Evolutionary conservation across 2,329 filamentous ascomycete genomes (phyloP).

Genomic region (Elsinoe perseae): DNA sequence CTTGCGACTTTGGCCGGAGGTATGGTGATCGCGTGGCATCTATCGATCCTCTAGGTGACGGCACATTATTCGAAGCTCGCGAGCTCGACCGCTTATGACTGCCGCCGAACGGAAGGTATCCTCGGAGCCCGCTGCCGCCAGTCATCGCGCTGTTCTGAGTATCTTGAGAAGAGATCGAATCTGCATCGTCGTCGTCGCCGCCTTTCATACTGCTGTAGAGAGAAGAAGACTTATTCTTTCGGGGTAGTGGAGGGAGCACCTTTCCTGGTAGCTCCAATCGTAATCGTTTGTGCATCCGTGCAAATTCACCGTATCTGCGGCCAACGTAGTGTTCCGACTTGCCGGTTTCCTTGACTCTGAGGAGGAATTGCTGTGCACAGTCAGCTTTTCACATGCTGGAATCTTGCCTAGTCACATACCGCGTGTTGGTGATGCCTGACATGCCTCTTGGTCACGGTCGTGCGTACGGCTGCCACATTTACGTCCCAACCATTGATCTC

Average conservation of each 20-base stretch:
- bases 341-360: constrained; percentile 73
- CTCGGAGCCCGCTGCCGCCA: constrained; percentile 31
- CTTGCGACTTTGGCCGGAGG: constrained; percentile 18
- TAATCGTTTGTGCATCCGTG: constrained; percentile 67
- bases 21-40: constrained; percentile 23
- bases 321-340: constrained; percentile 72
- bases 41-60: constrained; percentile 29
- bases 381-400: background rate
- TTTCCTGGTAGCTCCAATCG: constrained; percentile 84
- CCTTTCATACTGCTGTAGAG: constrained; percentile 49
- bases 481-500: constrained; percentile 95
- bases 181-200: constrained; percentile 63
- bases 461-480: constrained; percentile 83
- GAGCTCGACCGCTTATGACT: constrained; percentile 20
- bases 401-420: constrained; percentile 42
- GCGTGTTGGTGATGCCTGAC: constrained; percentile 88
- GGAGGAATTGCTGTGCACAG: constrained; percentile 65
- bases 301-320: constrained; percentile 83
- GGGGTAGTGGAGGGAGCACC: constrained; percentile 74
- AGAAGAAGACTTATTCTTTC: constrained; percentile 80
- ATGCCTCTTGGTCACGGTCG: constrained; percentile 73
- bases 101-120: constrained; percentile 33
- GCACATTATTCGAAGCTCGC: constrained; percentile 16
- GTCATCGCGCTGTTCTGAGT: constrained; percentile 31
- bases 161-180: constrained; percentile 69